phyloP scores from a whole-genome alignment of 2,329 filamentous ascomycete species.

The Thielaviopsis ethacetica region DNA sequence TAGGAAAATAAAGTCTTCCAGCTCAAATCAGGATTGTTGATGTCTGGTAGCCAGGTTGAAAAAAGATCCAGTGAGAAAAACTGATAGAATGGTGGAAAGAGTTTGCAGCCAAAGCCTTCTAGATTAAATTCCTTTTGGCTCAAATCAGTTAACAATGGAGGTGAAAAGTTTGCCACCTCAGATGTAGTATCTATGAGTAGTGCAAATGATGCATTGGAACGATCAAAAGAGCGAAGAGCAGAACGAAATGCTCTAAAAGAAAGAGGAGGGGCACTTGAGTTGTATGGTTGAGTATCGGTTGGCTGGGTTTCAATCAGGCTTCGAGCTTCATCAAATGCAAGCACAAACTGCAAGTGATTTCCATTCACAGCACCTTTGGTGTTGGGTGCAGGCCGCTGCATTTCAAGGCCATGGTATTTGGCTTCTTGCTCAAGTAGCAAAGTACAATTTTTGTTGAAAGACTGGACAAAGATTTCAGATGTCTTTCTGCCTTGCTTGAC shows the following conservation, averaged over 20 bases:
- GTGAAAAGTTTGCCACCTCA: too few species aligned
- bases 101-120: too few species aligned
- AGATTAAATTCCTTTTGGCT: too few species aligned
- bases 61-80: too few species aligned
- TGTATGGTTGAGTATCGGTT: not conserved
- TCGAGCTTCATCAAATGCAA: not conserved
- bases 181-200: not conserved
- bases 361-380: not conserved
- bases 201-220: not conserved
- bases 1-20: too few species aligned
- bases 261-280: not conserved
- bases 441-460: not conserved
- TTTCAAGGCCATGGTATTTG: not conserved
- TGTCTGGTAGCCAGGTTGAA: too few species aligned
- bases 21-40: too few species aligned
- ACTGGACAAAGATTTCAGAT: not conserved
- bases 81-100: too few species aligned
- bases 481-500: not conserved
- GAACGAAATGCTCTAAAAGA: not conserved
- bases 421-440: not conserved
- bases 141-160: too few species aligned
- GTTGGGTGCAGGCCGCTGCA: not conserved
- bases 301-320: not conserved
- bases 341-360: not conserved
- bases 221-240: not conserved